Evolutionary conservation across 2,329 filamentous ascomycete genomes (phyloP).

Genomic region (Seiridium unicorne): DNA sequence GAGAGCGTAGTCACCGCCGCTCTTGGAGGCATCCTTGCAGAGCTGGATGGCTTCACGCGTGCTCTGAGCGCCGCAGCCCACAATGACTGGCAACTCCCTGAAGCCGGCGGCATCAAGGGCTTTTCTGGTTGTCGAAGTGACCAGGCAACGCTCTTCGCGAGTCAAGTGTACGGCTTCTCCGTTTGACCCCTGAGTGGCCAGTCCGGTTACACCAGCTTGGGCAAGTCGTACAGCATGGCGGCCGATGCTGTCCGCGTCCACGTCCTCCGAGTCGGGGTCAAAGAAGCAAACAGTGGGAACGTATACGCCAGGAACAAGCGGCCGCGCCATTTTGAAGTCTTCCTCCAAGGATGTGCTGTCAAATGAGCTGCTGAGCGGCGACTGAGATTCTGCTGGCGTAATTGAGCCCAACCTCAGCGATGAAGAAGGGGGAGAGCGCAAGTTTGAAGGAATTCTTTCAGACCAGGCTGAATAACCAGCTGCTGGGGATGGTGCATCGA

Average conservation of each 20-base stretch:
- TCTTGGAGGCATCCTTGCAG: slow-evolving; percentile 65
- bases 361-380: slow-evolving; percentile 23
- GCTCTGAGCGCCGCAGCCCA: slow-evolving; percentile 72
- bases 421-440: slow-evolving; percentile 18
- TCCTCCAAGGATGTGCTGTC: slow-evolving; percentile 25
- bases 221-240: slow-evolving; percentile 68
- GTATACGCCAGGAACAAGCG: slow-evolving; percentile 58
- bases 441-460: slow-evolving; percentile 19
- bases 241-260: slow-evolving; percentile 62
- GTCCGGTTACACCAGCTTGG: slow-evolving; percentile 67
- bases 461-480: slow-evolving; percentile 30
- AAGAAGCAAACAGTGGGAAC: slow-evolving; percentile 77
- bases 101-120: slow-evolving; percentile 68
- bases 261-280: slow-evolving; percentile 60
- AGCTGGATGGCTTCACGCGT: slow-evolving; percentile 70
- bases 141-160: slow-evolving; percentile 64
- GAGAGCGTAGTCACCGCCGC: slow-evolving; percentile 73
- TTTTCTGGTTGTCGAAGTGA: slow-evolving; percentile 68
- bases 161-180: slow-evolving; percentile 80
- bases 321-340: slow-evolving; percentile 28
- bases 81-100: slow-evolving; percentile 67
- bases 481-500: slow-evolving; percentile 31
- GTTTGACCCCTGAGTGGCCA: slow-evolving; percentile 79
- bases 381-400: slow-evolving; percentile 15
- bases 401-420: slow-evolving; percentile 4